Base-by-base conservation (phyloP, 805 yeast genomes). In the Torulaspora maleeae region DNA sequence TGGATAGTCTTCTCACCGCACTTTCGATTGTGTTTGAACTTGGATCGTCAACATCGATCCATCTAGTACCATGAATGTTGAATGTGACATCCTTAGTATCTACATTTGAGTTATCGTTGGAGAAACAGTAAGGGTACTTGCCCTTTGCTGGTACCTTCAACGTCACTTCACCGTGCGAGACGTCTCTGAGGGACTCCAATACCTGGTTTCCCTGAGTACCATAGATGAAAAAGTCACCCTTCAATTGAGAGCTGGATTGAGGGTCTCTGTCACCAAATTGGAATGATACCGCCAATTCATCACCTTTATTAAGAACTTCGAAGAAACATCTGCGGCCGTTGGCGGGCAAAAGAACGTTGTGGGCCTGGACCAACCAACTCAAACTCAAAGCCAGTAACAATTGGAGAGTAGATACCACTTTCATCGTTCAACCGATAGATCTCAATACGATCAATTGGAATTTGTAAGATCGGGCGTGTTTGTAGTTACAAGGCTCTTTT, bases 211-310 rank as follows among this genome's bases (percentile, higher is more conserved):
- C 64, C n/a, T 59, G 57, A n/a, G 79, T 72, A 43, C 72, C 73
- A 29, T 63, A 61, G 28, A 79, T 65, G 72, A 79, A 74, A 65
- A 90, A 88, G 62, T 88, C 95, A 49, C 76, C 76, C 38, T 68
- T 72, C 51, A 79, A 70, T 61, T 85, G 93, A 44, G 78, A 80
- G 25, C 81, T 75, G 41, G 86, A 77, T 48, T 74, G 75, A 33
- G 83, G 80, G 56, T 87, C 83, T 68, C 97, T 79, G 60, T 90
- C 88, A 53, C 97, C 97, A 42, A 86, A 95, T 70, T 91, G 99
- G 78, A 83, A 91, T 39, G 88, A 76, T 50, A 91, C 82, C 15
- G 95, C 84, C 55, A 91, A 72, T 66, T 85, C 88, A 68, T 91
- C 99, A 55, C 86, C 86, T 58, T 75, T 75, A 63, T 82, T 85